Percentiles rank a stretch among this genome's conserved stretches.
Evolutionary conservation across 139 green algal genomes (phyloP).

Genomic region (Auxenochlorella pyrenoidosa): DNA sequence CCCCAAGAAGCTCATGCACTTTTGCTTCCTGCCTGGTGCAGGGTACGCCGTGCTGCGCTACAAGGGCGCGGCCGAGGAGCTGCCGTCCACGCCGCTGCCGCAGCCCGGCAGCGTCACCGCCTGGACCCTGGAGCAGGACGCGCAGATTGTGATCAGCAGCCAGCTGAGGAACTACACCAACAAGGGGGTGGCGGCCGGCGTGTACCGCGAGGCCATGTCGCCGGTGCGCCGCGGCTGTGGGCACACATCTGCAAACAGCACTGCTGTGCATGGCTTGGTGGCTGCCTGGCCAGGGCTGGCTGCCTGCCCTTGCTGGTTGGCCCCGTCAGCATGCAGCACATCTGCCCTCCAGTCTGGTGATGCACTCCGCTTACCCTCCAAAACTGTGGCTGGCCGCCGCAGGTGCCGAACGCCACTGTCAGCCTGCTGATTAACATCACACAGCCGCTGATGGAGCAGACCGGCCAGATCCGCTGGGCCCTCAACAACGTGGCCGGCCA

Average conservation of each 20-base stretch:
- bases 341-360: too few species aligned
- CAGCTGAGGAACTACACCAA: not conserved
- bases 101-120: constrained; percentile 1
- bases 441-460: constrained; percentile 28
- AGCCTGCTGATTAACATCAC: constrained; percentile 28
- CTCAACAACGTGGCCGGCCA: constrained; percentile 19
- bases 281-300: not conserved
- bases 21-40: not conserved
- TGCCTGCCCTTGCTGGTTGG: not conserved
- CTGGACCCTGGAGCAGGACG: not conserved
- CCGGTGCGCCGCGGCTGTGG: not conserved
- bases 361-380: too few species aligned
- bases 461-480: constrained; percentile 28
- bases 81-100: not conserved
- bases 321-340: too few species aligned
- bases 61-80: not conserved
- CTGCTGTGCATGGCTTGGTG: too few species aligned
- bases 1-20: too few species aligned
- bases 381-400: not conserved
- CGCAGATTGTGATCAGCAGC: not conserved
- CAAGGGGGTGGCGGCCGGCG: not conserved
- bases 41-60: constrained; percentile 31
- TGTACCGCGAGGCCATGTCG: not conserved
- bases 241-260: not conserved
- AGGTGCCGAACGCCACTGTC: not conserved